Evolutionary conservation across 768 basidiomycete species (phyloP).

Genomic region (Lactifluus piperatus): DNA sequence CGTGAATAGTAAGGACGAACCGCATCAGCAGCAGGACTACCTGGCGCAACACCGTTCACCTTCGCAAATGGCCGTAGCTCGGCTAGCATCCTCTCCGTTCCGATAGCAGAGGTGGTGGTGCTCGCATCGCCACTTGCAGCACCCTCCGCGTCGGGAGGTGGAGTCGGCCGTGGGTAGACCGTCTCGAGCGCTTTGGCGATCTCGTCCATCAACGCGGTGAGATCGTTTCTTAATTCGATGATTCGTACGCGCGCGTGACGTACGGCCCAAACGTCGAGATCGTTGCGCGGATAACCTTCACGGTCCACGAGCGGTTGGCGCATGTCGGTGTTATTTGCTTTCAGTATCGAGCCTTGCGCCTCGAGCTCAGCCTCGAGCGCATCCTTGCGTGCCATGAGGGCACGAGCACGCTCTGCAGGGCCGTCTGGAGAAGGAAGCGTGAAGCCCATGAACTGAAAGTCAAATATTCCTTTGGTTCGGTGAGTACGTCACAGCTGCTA

Average conservation of each 20-base stretch:
- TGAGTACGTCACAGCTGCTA: too few relatives aligned
- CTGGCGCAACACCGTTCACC: constrained; percentile 72
- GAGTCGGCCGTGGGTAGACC: constrained; percentile 45
- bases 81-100: background rate
- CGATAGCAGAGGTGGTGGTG: background rate
- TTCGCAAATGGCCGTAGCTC: constrained; percentile 57
- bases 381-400: constrained; percentile 61
- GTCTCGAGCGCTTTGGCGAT: constrained; percentile 61
- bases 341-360: constrained; percentile 51
- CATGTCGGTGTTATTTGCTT: constrained; percentile 55
- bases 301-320: constrained; percentile 69
- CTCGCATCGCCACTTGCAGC: background rate
- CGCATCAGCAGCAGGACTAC: constrained; percentile 75
- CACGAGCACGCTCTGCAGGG: constrained; percentile 49
- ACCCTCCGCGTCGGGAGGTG: constrained; percentile 18
- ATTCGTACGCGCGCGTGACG: constrained; percentile 66
- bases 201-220: constrained; percentile 50
- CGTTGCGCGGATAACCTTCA: constrained; percentile 84
- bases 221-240: constrained; percentile 77
- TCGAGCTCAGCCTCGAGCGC: constrained; percentile 65
- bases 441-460: constrained; percentile 12
- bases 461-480: too few relatives aligned
- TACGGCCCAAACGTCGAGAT: constrained; percentile 79
- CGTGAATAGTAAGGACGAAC: too few relatives aligned
- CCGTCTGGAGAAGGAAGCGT: constrained; percentile 15